These are phyloP conservation scores for Heliamphora exappendiculata DNA, from an alignment of 148 eudicot species.

Conservation along the genomic window DNA sequence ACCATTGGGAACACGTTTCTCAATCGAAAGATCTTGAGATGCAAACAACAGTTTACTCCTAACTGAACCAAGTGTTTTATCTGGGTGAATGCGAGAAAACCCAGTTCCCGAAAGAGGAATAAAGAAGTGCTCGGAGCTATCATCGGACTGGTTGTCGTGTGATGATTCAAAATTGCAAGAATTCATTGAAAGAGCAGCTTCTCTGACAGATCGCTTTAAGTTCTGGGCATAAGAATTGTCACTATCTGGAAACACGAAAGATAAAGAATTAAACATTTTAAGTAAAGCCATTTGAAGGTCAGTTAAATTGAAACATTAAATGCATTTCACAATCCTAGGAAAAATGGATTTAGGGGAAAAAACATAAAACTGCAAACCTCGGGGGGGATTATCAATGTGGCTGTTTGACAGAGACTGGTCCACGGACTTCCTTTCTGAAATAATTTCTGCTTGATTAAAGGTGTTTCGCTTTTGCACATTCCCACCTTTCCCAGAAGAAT, in stretches of 20 bases:
- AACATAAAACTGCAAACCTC: slow-evolving; percentile 37
- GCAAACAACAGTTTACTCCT: slow-evolving; percentile 44
- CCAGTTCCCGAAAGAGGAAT: slow-evolving; percentile 75
- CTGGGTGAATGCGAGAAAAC: slow-evolving; percentile 51
- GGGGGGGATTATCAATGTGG: slow-evolving; percentile 32
- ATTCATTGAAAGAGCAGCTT: slow-evolving; percentile 76
- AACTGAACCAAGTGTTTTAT: slow-evolving; percentile 38
- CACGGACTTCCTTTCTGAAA: slow-evolving; percentile 39
- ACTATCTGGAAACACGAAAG: slow-evolving; percentile 37
- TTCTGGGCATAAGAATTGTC: slow-evolving; percentile 58
- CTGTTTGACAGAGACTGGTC: slow-evolving; percentile 43
- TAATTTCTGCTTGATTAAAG: slow-evolving; percentile 38
- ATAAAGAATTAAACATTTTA: slow-evolving; percentile 1
- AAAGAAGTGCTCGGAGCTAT: slow-evolving; percentile 94
- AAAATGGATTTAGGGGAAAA: background rate
- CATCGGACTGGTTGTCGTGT: slow-evolving; percentile 83
- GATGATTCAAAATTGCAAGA: slow-evolving; percentile 57
- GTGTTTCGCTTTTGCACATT: slow-evolving; percentile 46
- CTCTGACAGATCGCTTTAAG: slow-evolving; percentile 86
- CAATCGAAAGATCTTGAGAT: slow-evolving; percentile 50
- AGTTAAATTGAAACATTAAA: background rate
- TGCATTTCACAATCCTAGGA: background rate
- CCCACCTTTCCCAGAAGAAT: slow-evolving; percentile 71
- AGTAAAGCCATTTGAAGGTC: background rate
- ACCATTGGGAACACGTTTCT: slow-evolving; percentile 32